A percentile compares a stretch with the other conserved stretches of the same genome.
Evolutionary conservation across 192 early-diverging fungal species (phyloP).

Genomic region (Backusella psychrophila): DNA sequence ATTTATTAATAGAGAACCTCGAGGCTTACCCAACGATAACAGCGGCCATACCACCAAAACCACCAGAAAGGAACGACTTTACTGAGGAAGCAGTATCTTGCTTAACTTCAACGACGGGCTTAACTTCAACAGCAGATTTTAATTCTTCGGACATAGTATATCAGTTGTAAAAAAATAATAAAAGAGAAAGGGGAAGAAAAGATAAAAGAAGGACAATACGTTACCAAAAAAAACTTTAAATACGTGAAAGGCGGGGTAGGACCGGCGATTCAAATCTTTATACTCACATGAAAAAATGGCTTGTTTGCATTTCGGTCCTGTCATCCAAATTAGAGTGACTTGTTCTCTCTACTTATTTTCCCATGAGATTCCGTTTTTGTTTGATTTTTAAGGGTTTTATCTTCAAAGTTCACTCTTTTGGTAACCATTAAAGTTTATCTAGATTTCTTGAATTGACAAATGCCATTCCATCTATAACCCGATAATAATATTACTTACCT

Average conservation of each 20-base stretch:
- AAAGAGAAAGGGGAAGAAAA: constrained; percentile 2
- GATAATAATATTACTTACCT: no score
- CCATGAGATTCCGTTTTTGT: not conserved
- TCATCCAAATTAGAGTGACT: constrained; percentile 8
- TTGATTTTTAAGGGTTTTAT: not conserved
- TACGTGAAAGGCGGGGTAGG: not conserved
- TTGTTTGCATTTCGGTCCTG: not conserved
- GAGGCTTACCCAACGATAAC: constrained; percentile 66
- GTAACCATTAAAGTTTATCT: no score
- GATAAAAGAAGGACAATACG: not conserved
- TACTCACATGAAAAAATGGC: not conserved
- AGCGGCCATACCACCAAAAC: constrained; percentile 84
- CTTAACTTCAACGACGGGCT: constrained; percentile 4
- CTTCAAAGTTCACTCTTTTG: no score
- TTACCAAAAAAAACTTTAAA: constrained; percentile 9
- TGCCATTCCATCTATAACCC: no score
- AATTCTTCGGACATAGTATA: constrained; percentile 15
- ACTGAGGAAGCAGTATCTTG: constrained; percentile 43
- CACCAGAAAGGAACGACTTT: constrained; percentile 93
- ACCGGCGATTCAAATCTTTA: not conserved
- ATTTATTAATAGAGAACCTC: not conserved
- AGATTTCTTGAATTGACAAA: no score
- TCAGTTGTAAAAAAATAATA: not conserved
- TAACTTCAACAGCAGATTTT: not conserved
- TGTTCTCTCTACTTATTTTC: not conserved